Percentiles rank a stretch among this genome's conserved stretches.
Evolutionary conservation across 371 early-diverging fungal species (phyloP).

Genomic region (Coemansia sp.): DNA sequence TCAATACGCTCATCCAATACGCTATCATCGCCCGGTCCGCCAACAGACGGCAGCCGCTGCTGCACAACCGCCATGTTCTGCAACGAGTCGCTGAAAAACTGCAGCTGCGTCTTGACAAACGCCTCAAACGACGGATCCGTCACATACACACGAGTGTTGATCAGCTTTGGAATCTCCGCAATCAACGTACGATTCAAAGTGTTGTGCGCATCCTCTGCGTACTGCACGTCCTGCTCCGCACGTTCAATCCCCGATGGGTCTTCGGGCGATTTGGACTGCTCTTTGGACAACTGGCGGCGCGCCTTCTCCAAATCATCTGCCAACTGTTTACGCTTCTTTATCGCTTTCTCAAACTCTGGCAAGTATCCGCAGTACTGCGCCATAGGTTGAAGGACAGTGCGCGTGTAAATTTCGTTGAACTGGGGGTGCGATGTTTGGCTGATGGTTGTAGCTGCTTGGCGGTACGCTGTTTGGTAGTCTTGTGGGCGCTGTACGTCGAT

Average conservation of each 20-base stretch:
- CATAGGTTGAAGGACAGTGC: conserved; percentile 86
- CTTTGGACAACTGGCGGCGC: conserved; percentile 71
- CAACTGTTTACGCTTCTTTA: conserved; percentile 83
- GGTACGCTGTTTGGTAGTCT: conserved; percentile 41
- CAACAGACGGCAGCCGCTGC: conserved; percentile 34
- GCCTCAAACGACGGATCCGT: conserved; percentile 94
- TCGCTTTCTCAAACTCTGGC: conserved; percentile 89
- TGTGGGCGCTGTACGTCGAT: conserved; percentile 72
- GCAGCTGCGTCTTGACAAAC: conserved; percentile 81
- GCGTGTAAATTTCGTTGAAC: conserved; percentile 72
- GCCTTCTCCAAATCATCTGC: conserved; percentile 85
- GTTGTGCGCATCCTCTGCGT: conserved; percentile 78
- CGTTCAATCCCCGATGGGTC: conserved; percentile 39
- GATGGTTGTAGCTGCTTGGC: conserved; percentile 45
- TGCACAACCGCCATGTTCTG: conserved; percentile 63
- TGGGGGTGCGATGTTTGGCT: conserved; percentile 47
- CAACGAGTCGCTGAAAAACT: conserved; percentile 77
- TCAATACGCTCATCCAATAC: conserved; percentile 70
- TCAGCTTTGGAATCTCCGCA: conserved; percentile 83
- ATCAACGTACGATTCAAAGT: conserved; percentile 76
- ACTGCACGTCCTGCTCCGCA: conserved; percentile 78
- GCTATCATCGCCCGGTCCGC: conserved; percentile 52
- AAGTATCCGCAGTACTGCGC: conserved; percentile 82
- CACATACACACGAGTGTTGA: conserved; percentile 83
- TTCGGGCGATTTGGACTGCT: conserved; percentile 61